Base-by-base conservation (phyloP, 1,284 basidiomycete species). In the Ceratobasidium sp. region DNA sequence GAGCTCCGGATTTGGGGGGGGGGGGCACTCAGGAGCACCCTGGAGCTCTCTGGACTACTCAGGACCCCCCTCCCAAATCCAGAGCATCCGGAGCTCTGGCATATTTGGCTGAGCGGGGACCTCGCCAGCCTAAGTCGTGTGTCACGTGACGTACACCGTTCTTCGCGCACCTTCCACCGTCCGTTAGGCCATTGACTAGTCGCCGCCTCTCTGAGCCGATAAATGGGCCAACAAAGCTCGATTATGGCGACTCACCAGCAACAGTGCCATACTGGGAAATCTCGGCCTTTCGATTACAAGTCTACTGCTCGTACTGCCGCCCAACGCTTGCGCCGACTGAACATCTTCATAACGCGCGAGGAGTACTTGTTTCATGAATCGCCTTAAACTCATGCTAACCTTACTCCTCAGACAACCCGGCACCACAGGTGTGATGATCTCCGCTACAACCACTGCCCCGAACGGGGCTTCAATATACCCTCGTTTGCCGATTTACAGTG, bases 251-350 rank as follows among this genome's bases (percentile, higher is more conserved):
- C 49, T 9, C 49, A 24, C 49, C 6, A 51, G 22, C 6, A 6
- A 22, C 6, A 24, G n/a, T 11, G n/a, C 22, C 22, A 7, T 9
- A 24, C 49, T 11, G 22, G 49, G 22, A n/a, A 19, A 48, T 48
- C 22, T 24, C n/a, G n/a, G n/a, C 22, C 49, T 24, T 51, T 51
- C 22, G 49, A 51, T 24, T 24, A 24, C 11, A 5, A n/a, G n/a
- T n/a, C 9, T 9, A 24, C 49, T n/a, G n/a, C 49, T 24, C 49
- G 49, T 24, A 5, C 49, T 24, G 49, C 49, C 22, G 22, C 49
- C 24, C 49, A n/a, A 22, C 49, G 49, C 22, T n/a, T 51, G n/a
- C 49, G 49, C 49, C 49, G 49, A 24, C 22, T 51, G 49, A 51
- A 51, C 49, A n/a, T 24, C 49, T 51, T 51, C 13, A 24, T n/a